Conservation (phyloP, 352 stramenopile species). For the Pythium monospermum region DNA sequence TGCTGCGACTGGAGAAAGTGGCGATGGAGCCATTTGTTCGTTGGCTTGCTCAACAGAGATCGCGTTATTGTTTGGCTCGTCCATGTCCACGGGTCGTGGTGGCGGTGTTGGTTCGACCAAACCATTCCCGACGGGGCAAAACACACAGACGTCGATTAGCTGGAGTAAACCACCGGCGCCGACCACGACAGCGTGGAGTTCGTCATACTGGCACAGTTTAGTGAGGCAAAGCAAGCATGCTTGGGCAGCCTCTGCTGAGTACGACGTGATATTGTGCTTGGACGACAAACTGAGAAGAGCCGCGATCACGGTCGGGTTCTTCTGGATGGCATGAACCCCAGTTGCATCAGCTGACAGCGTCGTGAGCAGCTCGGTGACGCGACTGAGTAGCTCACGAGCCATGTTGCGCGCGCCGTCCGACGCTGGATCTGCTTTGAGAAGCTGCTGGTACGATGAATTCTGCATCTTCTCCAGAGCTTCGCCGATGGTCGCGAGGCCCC, state of each 20-base stretch:
- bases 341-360: conserved; percentile 35
- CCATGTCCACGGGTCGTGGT: conserved; percentile 8
- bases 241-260: conserved; percentile 51
- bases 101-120: conserved; percentile 8
- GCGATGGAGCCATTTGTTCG: conserved; percentile 12
- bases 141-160: conserved; percentile 60
- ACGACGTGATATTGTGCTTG: conserved; percentile 49
- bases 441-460: conserved; percentile 58
- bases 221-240: conserved; percentile 58
- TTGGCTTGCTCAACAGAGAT: conserved; percentile 17
- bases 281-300: conserved; percentile 56
- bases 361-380: conserved; percentile 58
- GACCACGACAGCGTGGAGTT: conserved; percentile 48
- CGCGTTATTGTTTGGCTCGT: conserved; percentile 22
- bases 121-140: conserved; percentile 53
- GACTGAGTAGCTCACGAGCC: conserved; percentile 60
- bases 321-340: conserved; percentile 44
- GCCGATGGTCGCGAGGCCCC: conserved; percentile 40
- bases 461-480: conserved; percentile 70
- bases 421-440: conserved; percentile 35
- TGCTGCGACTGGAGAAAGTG: conserved; percentile 31
- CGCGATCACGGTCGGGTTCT: conserved; percentile 53
- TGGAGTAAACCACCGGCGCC: conserved; percentile 58
- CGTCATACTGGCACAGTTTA: conserved; percentile 54
- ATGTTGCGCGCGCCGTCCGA: conserved; percentile 19